Evolutionary conservation across 805 yeast species (phyloP).

Genomic region (Lachancea mirantina): DNA sequence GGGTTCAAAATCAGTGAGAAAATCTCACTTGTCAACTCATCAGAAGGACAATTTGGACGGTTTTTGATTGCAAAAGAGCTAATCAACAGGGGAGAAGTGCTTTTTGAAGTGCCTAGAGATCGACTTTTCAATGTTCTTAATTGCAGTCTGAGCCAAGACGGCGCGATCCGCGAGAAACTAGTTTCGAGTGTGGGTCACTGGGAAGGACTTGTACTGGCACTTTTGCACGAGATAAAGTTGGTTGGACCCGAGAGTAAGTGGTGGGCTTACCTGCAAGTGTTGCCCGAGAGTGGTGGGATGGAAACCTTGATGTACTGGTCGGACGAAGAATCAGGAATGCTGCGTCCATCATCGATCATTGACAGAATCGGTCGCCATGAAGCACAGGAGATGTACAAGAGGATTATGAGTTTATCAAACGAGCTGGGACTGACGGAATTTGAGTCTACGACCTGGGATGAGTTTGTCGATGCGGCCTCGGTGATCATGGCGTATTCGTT

Average conservation of each 20-base stretch:
- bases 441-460: constrained; percentile 40
- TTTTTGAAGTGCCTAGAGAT: constrained; percentile 63
- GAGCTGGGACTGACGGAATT: constrained; percentile 32
- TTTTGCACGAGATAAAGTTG: constrained; percentile 53
- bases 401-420: constrained; percentile 20
- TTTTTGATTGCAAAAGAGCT: constrained; percentile 62
- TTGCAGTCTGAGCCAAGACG: constrained; percentile 38
- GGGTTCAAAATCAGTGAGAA: constrained; percentile 46
- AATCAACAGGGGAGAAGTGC: constrained; percentile 52
- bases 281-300: constrained; percentile 49
- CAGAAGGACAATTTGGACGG: constrained; percentile 61
- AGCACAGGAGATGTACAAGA: constrained; percentile 54
- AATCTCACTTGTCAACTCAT: constrained; percentile 52
- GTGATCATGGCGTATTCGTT: constrained; percentile 85
- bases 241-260: constrained; percentile 47
- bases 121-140: constrained; percentile 54
- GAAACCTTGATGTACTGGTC: constrained; percentile 78
- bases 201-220: constrained; percentile 66
- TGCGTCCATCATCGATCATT: constrained; percentile 66
- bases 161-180: constrained; percentile 26
- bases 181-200: constrained; percentile 49
- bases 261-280: constrained; percentile 61
- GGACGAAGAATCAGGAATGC: constrained; percentile 45
- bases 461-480: constrained; percentile 68
- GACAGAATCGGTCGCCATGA: constrained; percentile 62